Base-by-base conservation (phyloP, 2,329 filamentous ascomycete genomes). In the Purpureocillium lavendulum region DNA sequence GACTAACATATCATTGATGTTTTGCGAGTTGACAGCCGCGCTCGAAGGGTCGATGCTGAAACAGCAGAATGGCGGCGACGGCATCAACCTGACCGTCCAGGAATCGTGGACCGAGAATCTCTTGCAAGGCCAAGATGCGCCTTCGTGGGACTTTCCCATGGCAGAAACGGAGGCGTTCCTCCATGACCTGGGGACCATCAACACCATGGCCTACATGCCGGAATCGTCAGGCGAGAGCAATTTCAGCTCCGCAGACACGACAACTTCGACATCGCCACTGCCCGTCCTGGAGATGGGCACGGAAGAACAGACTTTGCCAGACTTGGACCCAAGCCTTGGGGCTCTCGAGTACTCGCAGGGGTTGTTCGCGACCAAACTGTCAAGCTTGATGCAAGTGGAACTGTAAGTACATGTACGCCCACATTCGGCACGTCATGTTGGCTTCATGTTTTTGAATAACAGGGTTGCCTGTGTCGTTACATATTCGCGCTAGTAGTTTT, bases 351-450 rank as follows among this genome's bases (percentile, higher is more conserved):
- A 24, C 14, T 14, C 24, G 6, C 26, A 36, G 11, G 34, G 34
- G 24, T 3, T 28, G 34, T 26, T 13, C 12, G 16, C 34, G 9
- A 14, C 34, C 18, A 26, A 28, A 9, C 15, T 36, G 16, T 36
- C 34, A 14, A 36, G 24, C 34, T 36, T 35, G 12, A 43, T 39
- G 33, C 40, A 45, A 36, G 39, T n/a, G 11, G 43, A 45, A 14
- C 29, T 45, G 43, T 45, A 43, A 18, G 38, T 33, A 16, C 18
- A 12, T 29, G 8, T 29, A 12, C 7, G 7, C 26, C 26, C 8
- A 29, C n/a, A n/a, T n/a, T n/a, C n/a, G n/a, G n/a, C n/a, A n/a
- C n/a, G n/a, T n/a, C n/a, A n/a, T n/a, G n/a, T n/a, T n/a, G n/a
- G n/a, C n/a, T n/a, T n/a, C n/a, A n/a, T n/a, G n/a, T n/a, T n/a